phyloP scores from a whole-genome alignment of 176 grass and related monocot species.

The Areca catechu region DNA sequence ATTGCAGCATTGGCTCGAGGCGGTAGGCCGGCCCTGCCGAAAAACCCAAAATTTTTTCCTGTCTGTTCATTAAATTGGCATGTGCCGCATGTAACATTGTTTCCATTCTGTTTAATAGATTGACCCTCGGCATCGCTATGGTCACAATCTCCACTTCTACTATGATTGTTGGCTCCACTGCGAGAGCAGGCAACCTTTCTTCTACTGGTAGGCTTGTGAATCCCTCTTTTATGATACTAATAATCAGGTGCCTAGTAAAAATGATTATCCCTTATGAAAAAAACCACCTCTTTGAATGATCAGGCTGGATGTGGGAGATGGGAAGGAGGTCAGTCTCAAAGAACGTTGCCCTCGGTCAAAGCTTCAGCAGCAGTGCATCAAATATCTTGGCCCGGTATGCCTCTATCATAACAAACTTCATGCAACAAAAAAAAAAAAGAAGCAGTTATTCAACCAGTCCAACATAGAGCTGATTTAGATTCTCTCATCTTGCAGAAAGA shows the following conservation, averaged over 20 bases:
- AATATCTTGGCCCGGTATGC: slow-evolving; percentile 76
- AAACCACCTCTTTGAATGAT: not conserved
- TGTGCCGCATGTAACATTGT: too few relatives aligned
- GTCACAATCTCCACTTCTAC: slow-evolving; percentile 92
- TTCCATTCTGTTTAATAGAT: slow-evolving; percentile 39
- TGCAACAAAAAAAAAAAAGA: too few relatives aligned
- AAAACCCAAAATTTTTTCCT: not conserved
- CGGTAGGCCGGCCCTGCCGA: slow-evolving; percentile 35
- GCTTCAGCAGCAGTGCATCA: slow-evolving; percentile 71
- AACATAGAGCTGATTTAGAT: not conserved
- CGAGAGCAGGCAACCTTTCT: slow-evolving; percentile 85
- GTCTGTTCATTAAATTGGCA: too few relatives aligned
- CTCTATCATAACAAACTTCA: too few relatives aligned
- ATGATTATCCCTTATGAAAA: too few relatives aligned
- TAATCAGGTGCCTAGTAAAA: too few relatives aligned
- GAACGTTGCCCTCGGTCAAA: slow-evolving; percentile 48
- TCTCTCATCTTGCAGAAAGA: slow-evolving; percentile 56
- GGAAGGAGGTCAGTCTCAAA: slow-evolving; percentile 57
- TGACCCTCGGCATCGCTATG: slow-evolving; percentile 85
- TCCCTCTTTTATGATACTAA: not conserved
- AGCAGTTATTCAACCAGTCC: too few relatives aligned
- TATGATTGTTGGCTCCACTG: slow-evolving; percentile 71
- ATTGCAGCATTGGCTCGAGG: slow-evolving; percentile 82
- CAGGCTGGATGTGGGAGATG: slow-evolving; percentile 78
- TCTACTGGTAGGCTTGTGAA: slow-evolving; percentile 55